Conservation (phyloP, 176 grass and related monocot species). For the Lolium rigidum region DNA sequence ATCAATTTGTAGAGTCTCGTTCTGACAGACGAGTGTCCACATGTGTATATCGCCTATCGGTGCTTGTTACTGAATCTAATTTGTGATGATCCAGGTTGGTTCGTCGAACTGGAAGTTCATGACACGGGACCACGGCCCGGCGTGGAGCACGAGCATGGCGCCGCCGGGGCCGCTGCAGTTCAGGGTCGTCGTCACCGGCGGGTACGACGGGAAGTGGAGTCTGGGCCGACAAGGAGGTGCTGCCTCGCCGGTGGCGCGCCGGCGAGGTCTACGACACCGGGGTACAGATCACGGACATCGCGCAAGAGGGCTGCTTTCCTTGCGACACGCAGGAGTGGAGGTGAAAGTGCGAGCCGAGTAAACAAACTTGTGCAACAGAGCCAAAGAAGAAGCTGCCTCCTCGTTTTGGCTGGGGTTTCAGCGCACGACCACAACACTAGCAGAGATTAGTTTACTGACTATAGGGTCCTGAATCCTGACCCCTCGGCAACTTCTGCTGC, state of each 20-base stretch:
- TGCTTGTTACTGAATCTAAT: background rate
- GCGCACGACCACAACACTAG: background rate
- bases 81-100: slow-evolving; percentile 51
- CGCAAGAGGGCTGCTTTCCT: slow-evolving; percentile 73
- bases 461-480: background rate
- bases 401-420: slow-evolving; percentile 38
- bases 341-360: slow-evolving; percentile 3
- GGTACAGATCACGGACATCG: slow-evolving; percentile 72
- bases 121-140: slow-evolving; percentile 81
- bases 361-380: background rate
- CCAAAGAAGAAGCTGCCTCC: background rate
- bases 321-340: slow-evolving; percentile 75
- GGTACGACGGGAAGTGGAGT: slow-evolving; percentile 95
- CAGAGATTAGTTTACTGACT: slow-evolving; percentile 22
- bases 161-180: slow-evolving; percentile 87
- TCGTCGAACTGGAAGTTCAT: slow-evolving; percentile 83
- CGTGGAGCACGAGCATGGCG: slow-evolving; percentile 77
- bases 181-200: slow-evolving; percentile 83
- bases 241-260: slow-evolving; percentile 60
- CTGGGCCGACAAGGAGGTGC: slow-evolving; percentile 67
- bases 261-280: slow-evolving; percentile 74
- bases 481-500: slow-evolving; percentile 29
- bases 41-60: no score
- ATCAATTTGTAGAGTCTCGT: no score
- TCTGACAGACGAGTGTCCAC: no score